Conservation (phyloP, 2,329 filamentous ascomycete species). For the Blumeriella jaapii region DNA sequence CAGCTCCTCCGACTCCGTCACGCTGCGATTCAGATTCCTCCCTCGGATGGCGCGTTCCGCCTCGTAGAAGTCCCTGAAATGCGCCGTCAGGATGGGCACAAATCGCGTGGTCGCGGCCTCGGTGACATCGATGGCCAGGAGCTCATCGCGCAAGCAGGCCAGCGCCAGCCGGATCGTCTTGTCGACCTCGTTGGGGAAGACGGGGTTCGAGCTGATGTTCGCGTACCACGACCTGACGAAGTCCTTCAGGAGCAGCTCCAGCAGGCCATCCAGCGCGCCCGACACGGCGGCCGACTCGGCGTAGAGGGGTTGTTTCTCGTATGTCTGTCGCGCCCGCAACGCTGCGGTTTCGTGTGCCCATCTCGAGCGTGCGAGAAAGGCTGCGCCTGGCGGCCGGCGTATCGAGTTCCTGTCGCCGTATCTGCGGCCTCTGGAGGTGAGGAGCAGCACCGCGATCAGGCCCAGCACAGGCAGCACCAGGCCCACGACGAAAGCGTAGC, state of each 20-base stretch:
- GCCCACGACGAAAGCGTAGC: slow-evolving; percentile 72
- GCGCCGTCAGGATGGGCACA: slow-evolving; percentile 76
- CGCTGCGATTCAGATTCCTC: slow-evolving; percentile 72
- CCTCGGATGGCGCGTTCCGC: slow-evolving; percentile 82
- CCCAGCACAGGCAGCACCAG: slow-evolving; percentile 41
- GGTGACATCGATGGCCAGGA: slow-evolving; percentile 69
- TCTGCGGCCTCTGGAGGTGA: slow-evolving; percentile 44
- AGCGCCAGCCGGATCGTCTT: slow-evolving; percentile 64
- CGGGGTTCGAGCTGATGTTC: slow-evolving; percentile 67
- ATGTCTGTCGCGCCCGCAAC: slow-evolving; percentile 53
- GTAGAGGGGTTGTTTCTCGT: slow-evolving; percentile 60
- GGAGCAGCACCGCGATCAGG: slow-evolving; percentile 46
- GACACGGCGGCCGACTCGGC: slow-evolving; percentile 68
- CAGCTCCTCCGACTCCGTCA: slow-evolving; percentile 93
- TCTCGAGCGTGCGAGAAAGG: slow-evolving; percentile 48
- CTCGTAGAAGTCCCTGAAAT: slow-evolving; percentile 83
- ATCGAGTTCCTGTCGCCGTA: slow-evolving; percentile 32
- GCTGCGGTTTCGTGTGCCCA: slow-evolving; percentile 64
- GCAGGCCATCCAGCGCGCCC: slow-evolving; percentile 64
- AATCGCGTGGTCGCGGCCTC: slow-evolving; percentile 72
- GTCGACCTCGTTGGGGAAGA: slow-evolving; percentile 82
- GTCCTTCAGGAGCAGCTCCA: slow-evolving; percentile 67
- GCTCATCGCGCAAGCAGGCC: slow-evolving; percentile 55
- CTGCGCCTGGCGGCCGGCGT: slow-evolving; percentile 34
- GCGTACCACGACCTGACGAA: slow-evolving; percentile 85